Conservation (phyloP, 169 alveolate species). For the Toxoplasma gondii region DNA sequence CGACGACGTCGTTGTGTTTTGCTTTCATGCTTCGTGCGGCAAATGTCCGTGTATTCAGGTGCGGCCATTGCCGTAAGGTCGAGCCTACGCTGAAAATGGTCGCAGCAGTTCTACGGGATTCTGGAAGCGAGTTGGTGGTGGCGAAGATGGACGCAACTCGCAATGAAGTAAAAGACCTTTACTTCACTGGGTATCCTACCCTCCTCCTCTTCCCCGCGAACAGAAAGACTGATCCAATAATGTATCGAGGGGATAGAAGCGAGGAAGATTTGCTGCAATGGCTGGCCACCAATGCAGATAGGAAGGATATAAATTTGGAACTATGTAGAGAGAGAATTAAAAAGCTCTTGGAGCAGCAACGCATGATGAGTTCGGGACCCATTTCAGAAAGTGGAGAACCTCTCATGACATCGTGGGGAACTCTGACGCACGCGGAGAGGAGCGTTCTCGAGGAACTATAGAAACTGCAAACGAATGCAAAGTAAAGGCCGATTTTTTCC, state of each 20-base stretch:
- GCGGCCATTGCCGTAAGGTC: slow-evolving; percentile 64
- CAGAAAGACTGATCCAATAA: slow-evolving; percentile 19
- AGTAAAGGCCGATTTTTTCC: not conserved
- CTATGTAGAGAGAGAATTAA: not conserved
- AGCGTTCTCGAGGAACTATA: slow-evolving; percentile 53
- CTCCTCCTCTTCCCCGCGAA: slow-evolving; percentile 43
- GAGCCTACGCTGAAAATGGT: slow-evolving; percentile 58
- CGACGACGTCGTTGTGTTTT: no score
- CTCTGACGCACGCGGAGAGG: slow-evolving; percentile 15
- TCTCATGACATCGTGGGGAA: not conserved
- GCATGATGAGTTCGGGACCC: not conserved
- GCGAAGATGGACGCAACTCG: slow-evolving; percentile 62
- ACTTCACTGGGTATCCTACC: slow-evolving; percentile 52
- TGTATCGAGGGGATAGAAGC: slow-evolving; percentile 52
- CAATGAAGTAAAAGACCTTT: slow-evolving; percentile 46
- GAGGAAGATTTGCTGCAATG: slow-evolving; percentile 43
- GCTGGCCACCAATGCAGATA: slow-evolving; percentile 37
- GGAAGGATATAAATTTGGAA: not conserved
- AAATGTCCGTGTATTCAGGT: slow-evolving; percentile 32
- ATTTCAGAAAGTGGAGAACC: slow-evolving; percentile 21
- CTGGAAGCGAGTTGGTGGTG: slow-evolving; percentile 8
- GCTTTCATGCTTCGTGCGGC: not conserved
- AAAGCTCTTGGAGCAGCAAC: not conserved
- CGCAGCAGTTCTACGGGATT: slow-evolving; percentile 3
- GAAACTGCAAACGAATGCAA: not conserved